A percentile compares a stretch with the other conserved stretches of the same genome.
Evolutionary conservation across 78 protist genomes (phyloP).

Genomic region (Dictyostelium firmibasis): DNA sequence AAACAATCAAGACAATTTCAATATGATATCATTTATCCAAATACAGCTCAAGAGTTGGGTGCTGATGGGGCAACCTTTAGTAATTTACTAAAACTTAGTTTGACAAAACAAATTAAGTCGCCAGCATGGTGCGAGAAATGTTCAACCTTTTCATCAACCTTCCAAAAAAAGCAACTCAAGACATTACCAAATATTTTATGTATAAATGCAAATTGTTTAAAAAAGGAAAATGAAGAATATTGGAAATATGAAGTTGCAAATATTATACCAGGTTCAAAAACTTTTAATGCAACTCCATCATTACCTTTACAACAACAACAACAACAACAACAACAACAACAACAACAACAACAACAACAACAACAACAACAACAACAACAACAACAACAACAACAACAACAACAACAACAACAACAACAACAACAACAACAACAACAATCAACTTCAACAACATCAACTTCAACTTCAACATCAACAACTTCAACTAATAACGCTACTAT

Average conservation of each 20-base stretch:
- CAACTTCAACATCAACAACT: background rate
- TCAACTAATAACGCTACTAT: background rate
- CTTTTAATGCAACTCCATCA: background rate
- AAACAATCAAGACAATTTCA: constrained; percentile 34
- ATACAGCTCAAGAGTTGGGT: constrained; percentile 2
- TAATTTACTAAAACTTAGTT: constrained; percentile 12
- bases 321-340: too few species aligned
- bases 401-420: background rate
- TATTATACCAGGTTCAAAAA: constrained; percentile 45
- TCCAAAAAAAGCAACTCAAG: constrained; percentile 47
- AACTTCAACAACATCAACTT: background rate
- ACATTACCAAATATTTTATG: constrained; percentile 75
- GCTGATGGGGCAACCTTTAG: constrained; percentile 39
- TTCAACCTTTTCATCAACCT: constrained; percentile 29
- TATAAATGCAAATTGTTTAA: constrained; percentile 57
- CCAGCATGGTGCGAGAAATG: constrained; percentile 83
- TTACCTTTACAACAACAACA: background rate
- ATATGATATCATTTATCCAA: constrained; percentile 43
- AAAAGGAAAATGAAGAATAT: constrained; percentile 73
- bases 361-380: background rate
- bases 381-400: background rate
- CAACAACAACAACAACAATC: background rate
- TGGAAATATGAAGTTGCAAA: constrained; percentile 60
- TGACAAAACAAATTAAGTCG: constrained; percentile 54
- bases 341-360: background rate